These are phyloP conservation scores for Botryotinia narcissicola DNA, from an alignment of 2,329 filamentous ascomycete genomes.

Conservation along the genomic window DNA sequence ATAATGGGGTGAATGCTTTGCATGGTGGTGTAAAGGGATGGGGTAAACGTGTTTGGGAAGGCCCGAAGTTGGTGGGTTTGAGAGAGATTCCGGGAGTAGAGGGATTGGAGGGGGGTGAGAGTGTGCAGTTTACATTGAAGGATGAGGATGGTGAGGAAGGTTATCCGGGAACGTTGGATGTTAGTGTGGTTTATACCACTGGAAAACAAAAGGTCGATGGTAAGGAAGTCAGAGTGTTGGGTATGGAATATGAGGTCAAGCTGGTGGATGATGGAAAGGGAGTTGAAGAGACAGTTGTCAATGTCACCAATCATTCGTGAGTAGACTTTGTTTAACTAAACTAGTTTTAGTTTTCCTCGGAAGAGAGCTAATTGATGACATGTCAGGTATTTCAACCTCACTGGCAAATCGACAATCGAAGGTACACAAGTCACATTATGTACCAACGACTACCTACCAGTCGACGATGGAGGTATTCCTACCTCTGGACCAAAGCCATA, in stretches of 20 bases:
- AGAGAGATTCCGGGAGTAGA: conserved; percentile 49
- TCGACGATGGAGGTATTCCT: conserved; percentile 73
- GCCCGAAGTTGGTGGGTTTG: conserved; percentile 61
- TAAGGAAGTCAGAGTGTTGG: conserved; percentile 67
- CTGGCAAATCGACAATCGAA: conserved; percentile 54
- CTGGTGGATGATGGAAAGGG: conserved; percentile 56
- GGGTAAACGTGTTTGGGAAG: conserved; percentile 76
- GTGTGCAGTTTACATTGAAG: conserved; percentile 60
- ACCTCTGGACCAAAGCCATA: conserved; percentile 61
- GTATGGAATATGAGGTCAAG: conserved; percentile 87
- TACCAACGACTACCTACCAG: conserved; percentile 66
- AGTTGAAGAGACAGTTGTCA: conserved; percentile 85
- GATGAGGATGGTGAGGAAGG: conserved; percentile 85
- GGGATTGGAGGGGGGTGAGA: conserved; percentile 60
- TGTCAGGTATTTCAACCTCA: conserved; percentile 61
- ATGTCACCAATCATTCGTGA: conserved; percentile 93
- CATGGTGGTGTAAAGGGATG: conserved; percentile 74
- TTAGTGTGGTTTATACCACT: conserved; percentile 74
- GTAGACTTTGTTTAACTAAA: conserved; percentile 26
- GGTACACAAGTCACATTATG: conserved; percentile 59
- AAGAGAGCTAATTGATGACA: neutral
- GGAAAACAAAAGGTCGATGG: conserved; percentile 63
- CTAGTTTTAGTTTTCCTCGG: neutral
- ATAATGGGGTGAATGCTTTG: conserved; percentile 74
- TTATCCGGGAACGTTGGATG: conserved; percentile 81